Evolutionary conservation across 148 eudicot genomes (phyloP).

Genomic region (Limonium bicolor): DNA sequence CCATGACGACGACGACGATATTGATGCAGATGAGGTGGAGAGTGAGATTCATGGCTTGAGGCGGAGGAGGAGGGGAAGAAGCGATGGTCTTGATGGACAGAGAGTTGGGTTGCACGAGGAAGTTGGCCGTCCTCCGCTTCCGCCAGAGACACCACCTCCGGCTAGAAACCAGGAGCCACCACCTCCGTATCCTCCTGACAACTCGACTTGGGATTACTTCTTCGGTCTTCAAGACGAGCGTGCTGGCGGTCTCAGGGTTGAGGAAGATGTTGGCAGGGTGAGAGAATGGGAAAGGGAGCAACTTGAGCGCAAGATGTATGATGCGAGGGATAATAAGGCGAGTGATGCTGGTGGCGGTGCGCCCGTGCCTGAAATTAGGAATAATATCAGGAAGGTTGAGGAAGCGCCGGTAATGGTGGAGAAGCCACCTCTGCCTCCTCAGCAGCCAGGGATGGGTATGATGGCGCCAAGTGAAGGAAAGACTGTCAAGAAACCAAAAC

Average conservation of each 20-base stretch:
- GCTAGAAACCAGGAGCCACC: slow-evolving; percentile 11
- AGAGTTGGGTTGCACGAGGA: slow-evolving; percentile 10
- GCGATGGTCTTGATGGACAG: no score
- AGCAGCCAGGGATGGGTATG: slow-evolving; percentile 5
- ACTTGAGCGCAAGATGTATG: slow-evolving; percentile 26
- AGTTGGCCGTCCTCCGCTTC: slow-evolving; percentile 9
- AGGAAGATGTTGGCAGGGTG: slow-evolving; percentile 26
- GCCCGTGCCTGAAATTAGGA: slow-evolving; percentile 6
- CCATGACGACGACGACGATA: slow-evolving; percentile 18
- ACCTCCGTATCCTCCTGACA: slow-evolving; percentile 15
- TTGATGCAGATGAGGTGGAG: slow-evolving; percentile 19
- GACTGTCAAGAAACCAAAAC: slow-evolving; percentile 31
- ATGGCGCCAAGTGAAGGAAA: neutral
- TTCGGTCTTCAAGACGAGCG: slow-evolving; percentile 41
- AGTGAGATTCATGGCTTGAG: slow-evolving; percentile 8
- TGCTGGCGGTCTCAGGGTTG: slow-evolving; percentile 39
- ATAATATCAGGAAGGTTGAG: slow-evolving; percentile 14
- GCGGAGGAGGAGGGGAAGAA: slow-evolving; percentile 13
- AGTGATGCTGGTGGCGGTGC: neutral
- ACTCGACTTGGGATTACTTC: slow-evolving; percentile 47
- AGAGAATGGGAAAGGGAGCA: slow-evolving; percentile 26
- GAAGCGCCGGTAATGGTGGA: slow-evolving; percentile 11
- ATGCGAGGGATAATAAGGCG: slow-evolving; percentile 21
- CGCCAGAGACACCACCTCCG: slow-evolving; percentile 17
- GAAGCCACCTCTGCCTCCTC: slow-evolving; percentile 22